phyloP scores from a whole-genome alignment of 2,329 filamentous ascomycete species.

The Clarireedia homoeocarpa region DNA sequence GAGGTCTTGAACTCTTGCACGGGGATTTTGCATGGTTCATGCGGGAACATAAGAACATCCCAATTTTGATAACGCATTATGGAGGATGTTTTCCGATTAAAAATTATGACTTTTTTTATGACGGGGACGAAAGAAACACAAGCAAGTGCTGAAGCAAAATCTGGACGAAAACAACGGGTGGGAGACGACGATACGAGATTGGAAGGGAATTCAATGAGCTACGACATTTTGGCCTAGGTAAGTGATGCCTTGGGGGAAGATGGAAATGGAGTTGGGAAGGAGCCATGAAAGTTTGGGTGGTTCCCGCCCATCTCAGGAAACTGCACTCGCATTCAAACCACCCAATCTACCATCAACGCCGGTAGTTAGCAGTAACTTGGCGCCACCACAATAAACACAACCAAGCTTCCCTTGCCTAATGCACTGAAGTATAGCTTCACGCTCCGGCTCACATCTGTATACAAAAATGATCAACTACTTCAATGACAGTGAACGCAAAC shows the following conservation, averaged over 20 bases:
- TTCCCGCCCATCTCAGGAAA: neutral
- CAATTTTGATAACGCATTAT: conserved; percentile 78
- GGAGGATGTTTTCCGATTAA: conserved; percentile 1
- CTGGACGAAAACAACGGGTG: conserved; percentile 1
- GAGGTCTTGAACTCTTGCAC: conserved; percentile 76
- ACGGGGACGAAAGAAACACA: conserved; percentile 2
- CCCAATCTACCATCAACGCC: neutral
- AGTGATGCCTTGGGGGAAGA: neutral
- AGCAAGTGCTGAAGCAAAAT: conserved; percentile 8
- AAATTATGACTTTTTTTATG: conserved; percentile 1
- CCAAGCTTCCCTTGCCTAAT: no score
- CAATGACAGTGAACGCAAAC: neutral
- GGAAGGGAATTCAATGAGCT: neutral
- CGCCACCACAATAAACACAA: no score
- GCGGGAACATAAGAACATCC: conserved; percentile 77
- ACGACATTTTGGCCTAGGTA: neutral
- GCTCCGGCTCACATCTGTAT: neutral
- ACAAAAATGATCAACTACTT: neutral
- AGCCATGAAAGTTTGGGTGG: neutral
- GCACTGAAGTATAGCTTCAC: no score
- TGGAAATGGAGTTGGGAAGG: neutral
- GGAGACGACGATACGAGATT: neutral
- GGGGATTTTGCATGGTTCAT: conserved; percentile 54
- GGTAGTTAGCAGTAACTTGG: neutral
- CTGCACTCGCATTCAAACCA: neutral